Base-by-base conservation (phyloP, 495 filamentous ascomycete species). In the Hypoxylon rickii region DNA sequence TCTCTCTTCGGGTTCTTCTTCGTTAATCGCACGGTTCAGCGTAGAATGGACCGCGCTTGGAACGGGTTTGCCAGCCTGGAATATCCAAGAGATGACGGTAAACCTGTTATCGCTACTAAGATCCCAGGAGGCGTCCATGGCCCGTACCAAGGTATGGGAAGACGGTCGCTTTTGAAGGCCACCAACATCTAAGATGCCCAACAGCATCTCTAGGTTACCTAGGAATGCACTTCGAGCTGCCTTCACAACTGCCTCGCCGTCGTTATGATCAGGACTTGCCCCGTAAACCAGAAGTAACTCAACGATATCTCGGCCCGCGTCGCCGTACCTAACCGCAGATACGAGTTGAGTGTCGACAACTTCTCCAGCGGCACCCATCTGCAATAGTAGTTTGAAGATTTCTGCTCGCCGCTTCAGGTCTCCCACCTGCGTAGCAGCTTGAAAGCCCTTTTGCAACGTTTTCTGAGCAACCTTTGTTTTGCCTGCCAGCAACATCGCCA, bases 221-320 rank as follows among this genome's bases (percentile, higher is more conserved):
- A 80, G 57, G 39, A 74, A 71, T 0, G 71, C 71, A 20, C 72
- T 69, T 15, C 73, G 64, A 0, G 76, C 70, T 0, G 74, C 73
- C 16, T 75, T 75, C 61, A 75, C 76, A n/a, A 80, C 68, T 12
- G 75, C 76, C 17, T 80, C 76, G 3, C 77, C 77, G 0, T 67
- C 51, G 10, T 72, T 75, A 43, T 71, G 75, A 48, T 80, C 68
- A 2, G 73, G 69, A 33, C 63, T 69, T 12, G 77, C 77, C 4
- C 76, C 76, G 19, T 70, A 72, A 7, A 63, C 46, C 1, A 80
- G 66, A 17, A 80, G 50, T 22, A 80, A 55, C n/a, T 58, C 58
- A 1, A 80, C 73, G 2, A 80, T 48, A 0, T 59, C 43, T 39
- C 69, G 70, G 6, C 73, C 76, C 2, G 73, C 70, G n/a, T 70